Evolutionary conservation across 768 basidiomycete genomes (phyloP).

Genomic region (Lactarius quietus): DNA sequence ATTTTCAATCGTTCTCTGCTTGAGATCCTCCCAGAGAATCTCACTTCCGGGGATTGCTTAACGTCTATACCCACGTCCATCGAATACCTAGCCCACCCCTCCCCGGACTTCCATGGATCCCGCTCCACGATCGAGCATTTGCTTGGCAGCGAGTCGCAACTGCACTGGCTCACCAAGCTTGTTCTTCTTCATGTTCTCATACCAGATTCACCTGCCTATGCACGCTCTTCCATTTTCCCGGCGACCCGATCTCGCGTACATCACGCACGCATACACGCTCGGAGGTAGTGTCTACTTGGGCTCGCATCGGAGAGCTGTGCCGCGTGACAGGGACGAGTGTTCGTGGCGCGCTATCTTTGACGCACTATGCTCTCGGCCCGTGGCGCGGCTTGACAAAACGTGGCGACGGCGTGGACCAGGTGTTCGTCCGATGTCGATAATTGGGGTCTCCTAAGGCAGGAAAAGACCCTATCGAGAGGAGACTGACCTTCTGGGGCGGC

Average conservation of each 20-base stretch:
- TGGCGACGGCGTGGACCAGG: slow-evolving; percentile 74
- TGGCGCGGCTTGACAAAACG: slow-evolving; percentile 72
- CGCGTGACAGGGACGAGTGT: slow-evolving; percentile 73
- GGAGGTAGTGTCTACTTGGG: slow-evolving; percentile 71
- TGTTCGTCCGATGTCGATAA: slow-evolving; percentile 57
- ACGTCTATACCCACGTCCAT: slow-evolving; percentile 13
- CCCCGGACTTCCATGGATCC: neutral
- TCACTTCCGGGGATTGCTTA: slow-evolving; percentile 42
- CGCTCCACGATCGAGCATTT: slow-evolving; percentile 35
- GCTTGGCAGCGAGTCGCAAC: slow-evolving; percentile 64
- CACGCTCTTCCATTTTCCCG: slow-evolving; percentile 32
- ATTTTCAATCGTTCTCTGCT: slow-evolving; percentile 53
- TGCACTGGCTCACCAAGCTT: slow-evolving; percentile 79
- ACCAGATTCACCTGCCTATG: slow-evolving; percentile 45
- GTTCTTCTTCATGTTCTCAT: slow-evolving; percentile 68
- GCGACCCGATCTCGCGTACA: slow-evolving; percentile 33
- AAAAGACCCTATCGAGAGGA: slow-evolving; percentile 42
- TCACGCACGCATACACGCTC: slow-evolving; percentile 68
- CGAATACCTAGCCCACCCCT: slow-evolving; percentile 8
- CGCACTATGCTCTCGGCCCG: slow-evolving; percentile 67
- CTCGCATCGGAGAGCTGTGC: slow-evolving; percentile 67
- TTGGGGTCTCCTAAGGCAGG: slow-evolving; percentile 53
- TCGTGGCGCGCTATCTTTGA: slow-evolving; percentile 72
- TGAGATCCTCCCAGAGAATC: slow-evolving; percentile 47
- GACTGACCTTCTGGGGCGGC: slow-evolving; percentile 62